Evolutionary conservation across 148 eudicot species (phyloP).

Genomic region (Suaeda aralocaspica): DNA sequence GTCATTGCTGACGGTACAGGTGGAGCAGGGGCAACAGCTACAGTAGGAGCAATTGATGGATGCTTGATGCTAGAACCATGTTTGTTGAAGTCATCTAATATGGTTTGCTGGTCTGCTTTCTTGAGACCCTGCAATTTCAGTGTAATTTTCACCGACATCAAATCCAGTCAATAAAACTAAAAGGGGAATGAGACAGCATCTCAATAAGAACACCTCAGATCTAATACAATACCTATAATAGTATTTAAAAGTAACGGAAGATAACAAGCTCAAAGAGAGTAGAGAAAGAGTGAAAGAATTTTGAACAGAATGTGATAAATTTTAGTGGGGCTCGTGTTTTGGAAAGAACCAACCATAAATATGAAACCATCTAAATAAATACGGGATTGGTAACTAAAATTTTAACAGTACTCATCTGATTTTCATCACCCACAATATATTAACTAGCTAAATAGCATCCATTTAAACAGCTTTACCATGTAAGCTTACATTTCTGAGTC

Average conservation of each 20-base stretch:
- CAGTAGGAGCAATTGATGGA: slow-evolving; percentile 35
- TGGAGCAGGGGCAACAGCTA: slow-evolving; percentile 29
- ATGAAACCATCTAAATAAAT: no score
- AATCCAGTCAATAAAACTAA: background rate
- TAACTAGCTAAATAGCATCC: background rate
- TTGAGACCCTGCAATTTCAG: slow-evolving; percentile 63
- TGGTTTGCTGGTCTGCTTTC: slow-evolving; percentile 80
- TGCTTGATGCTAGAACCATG: slow-evolving; percentile 71
- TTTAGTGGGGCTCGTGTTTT: background rate
- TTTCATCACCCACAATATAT: background rate
- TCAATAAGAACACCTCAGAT: no score
- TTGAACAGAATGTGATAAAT: background rate
- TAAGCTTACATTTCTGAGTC: background rate
- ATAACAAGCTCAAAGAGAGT: no score
- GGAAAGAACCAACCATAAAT: background rate
- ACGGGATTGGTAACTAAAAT: background rate
- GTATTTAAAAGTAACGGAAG: background rate
- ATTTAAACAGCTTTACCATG: background rate
- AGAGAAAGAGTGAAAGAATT: no score
- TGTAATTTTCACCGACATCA: background rate
- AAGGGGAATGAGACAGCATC: background rate
- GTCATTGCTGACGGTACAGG: slow-evolving; percentile 31
- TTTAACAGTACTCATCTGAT: background rate
- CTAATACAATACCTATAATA: background rate
- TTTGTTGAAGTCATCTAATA: slow-evolving; percentile 90